Evolutionary conservation across 2,329 filamentous ascomycete genomes (phyloP), one percentile per base, ranked within the genome.

Genomic region (Talaromyces sp.): DNA sequence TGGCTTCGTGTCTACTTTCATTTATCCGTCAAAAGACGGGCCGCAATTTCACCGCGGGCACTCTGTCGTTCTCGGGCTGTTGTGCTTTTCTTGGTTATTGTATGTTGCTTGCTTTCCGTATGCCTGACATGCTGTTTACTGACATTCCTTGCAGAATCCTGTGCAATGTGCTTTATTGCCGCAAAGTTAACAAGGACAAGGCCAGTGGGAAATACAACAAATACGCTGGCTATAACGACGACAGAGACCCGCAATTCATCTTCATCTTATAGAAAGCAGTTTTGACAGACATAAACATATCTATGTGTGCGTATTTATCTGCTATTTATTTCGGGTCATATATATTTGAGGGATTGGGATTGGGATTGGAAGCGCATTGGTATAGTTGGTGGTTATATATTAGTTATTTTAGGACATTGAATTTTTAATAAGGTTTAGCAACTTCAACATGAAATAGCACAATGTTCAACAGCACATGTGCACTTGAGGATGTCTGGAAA

Each of bases 1-100:
- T 53, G 87, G 87, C 0, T 88, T 89, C 66, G 86, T 89, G 2
- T 84, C 87, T 0, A 85, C 82, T 0, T 89, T 89, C 68, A 82
- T 86, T 4, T 89, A 89, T 65, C 85, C 85, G 2, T 79, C 79
- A 56, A 70, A 67, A 0, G 78, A 89, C 57, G 81, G 78, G 0
- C 86, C 87, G 0, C 76, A 81, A 58, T 89, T 85, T 62, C 82
- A 85, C 64, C 78, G 80, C 52, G 86, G 87, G 1, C 87, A 89
- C 69, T 86, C 82, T 0, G 80, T 88, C 10, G 79, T 89, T 31
- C 68, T 89, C 30, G 81, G 85, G 0, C 67, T 89, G 27, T 68
- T 90, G 51, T 83, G 85, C 44, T 84, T 80, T 67, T 83, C 85
- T 3, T 89, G 87, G 87, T 80, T 87, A 54, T 75, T 87, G 85